These are phyloP conservation scores for Hibiscus tridactylites DNA, from an alignment of 345 rosid species.

Conservation along the genomic window DNA sequence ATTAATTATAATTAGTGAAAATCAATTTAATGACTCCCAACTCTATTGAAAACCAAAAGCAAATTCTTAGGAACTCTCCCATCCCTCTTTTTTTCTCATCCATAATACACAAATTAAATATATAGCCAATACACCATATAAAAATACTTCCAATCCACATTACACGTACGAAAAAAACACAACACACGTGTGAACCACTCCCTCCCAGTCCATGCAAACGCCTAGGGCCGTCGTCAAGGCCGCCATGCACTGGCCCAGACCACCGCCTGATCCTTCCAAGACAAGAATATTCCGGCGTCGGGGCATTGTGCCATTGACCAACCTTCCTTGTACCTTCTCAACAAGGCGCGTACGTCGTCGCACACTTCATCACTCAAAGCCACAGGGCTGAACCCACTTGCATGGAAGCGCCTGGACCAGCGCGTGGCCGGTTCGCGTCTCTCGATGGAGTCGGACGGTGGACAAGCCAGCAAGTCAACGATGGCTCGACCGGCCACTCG, in stretches of 20 bases:
- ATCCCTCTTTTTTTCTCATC: not conserved
- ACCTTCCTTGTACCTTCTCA: slow-evolving; percentile 92
- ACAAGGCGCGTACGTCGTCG: slow-evolving; percentile 82
- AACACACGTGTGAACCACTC: slow-evolving; percentile 30
- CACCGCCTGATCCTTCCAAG: slow-evolving; percentile 91
- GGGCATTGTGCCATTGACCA: slow-evolving; percentile 74
- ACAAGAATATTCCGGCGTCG: slow-evolving; percentile 80
- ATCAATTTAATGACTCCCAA: slow-evolving; percentile 17
- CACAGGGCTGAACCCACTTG: slow-evolving; percentile 42
- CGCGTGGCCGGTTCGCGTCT: slow-evolving; percentile 68
- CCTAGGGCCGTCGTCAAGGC: slow-evolving; percentile 29
- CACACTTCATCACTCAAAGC: slow-evolving; percentile 77
- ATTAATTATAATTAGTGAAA: slow-evolving; percentile 12
- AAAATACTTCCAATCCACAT: slow-evolving; percentile 10
- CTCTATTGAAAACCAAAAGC: slow-evolving; percentile 23
- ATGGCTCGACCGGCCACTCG: slow-evolving; percentile 70
- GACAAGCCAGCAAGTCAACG: slow-evolving; percentile 79
- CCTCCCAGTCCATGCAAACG: not conserved
- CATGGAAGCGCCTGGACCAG: slow-evolving; percentile 67
- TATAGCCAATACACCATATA: not conserved
- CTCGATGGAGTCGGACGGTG: slow-evolving; percentile 52
- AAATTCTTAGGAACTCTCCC: not conserved
- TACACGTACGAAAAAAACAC: slow-evolving; percentile 41
- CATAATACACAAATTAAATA: not conserved
- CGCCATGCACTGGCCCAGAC: slow-evolving; percentile 98